Evolutionary conservation across 345 rosid species (phyloP), one percentile per base, ranked within the genome.

Genomic region (Salix dunnii): DNA sequence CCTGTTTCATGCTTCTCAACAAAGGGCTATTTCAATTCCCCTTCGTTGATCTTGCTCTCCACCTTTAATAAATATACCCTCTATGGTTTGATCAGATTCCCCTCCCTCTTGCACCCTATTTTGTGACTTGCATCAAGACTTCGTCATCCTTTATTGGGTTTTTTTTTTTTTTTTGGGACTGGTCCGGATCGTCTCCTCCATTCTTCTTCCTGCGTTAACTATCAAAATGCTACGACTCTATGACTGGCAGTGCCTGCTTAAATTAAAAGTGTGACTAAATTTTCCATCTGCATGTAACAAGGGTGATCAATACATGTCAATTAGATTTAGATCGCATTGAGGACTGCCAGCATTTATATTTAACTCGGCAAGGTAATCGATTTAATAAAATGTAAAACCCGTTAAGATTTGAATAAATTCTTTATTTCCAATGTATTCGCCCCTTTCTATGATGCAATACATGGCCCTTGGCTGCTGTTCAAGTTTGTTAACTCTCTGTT

Each of bases 11-110:
- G 42, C 58, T 27, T 49, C 14, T 67, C 66, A 53, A 69, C 62
- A 18, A 36, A 58, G 43, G 74, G 30, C 30, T 61, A 69, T 69
- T 76, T 60, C 28, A 40, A 40, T 60, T 60, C 70, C 74, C 43
- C 74, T 51, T 42, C 21, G 58, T 11, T 31, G n/a, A 14, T 27
- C 58, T 30, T 18, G 11, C 40, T 62, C 68, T 60, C 60, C 61
- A 28, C 9, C 68, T 58, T 40, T 18, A 12, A 9, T 21, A 23
- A 8, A 60, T n/a, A 21, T 21, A 68, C 6, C 43, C 51, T 42
- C 14, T n/a, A n/a, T 61, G 38, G 40, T 25, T 70, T 62, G 64
- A 36, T 33, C n/a, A 49, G 16, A 30, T 51, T 27, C 20, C 33
- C 16, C 20, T 74, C 8, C 40, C 1, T 46, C 27, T 64, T 46